Evolutionary conservation across 352 stramenopile species (phyloP).

Genomic region (Globisporangium canariense): DNA sequence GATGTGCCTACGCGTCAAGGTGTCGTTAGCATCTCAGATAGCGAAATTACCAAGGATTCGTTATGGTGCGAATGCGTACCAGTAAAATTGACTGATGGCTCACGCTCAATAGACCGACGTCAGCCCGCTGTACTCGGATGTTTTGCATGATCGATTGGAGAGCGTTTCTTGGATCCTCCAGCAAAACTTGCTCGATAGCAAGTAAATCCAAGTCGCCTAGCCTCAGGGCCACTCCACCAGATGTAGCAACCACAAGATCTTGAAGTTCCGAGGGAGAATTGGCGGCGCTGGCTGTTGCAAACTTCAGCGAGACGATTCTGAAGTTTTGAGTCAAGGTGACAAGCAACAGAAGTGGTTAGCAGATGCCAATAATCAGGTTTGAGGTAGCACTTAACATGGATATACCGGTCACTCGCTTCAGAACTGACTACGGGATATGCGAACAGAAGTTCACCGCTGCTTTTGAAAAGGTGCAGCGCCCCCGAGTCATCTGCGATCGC

Average conservation of each 20-base stretch:
- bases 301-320: conserved; percentile 17
- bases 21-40: background rate
- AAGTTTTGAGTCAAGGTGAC: background rate
- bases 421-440: conserved; percentile 17
- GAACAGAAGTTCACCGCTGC: conserved; percentile 20
- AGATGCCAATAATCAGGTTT: background rate
- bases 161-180: conserved; percentile 14
- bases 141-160: conserved; percentile 24
- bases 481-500: conserved; percentile 28
- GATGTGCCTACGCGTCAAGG: conserved; percentile 8
- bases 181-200: conserved; percentile 28
- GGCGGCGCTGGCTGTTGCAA: conserved; percentile 10
- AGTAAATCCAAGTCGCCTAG: conserved; percentile 25
- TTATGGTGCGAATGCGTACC: conserved; percentile 15
- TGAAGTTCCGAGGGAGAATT: conserved; percentile 12
- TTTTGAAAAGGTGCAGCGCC: conserved; percentile 30
- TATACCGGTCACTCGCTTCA: conserved; percentile 1
- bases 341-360: background rate
- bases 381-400: background rate
- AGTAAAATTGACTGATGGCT: conserved; percentile 18
- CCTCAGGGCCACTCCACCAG: conserved; percentile 17
- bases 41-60: background rate
- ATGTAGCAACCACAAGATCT: conserved; percentile 31
- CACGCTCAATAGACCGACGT: conserved; percentile 17
- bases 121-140: conserved; percentile 22